Conservation (phyloP, 2,329 filamentous ascomycete genomes). For the Cytospora schulzeri region DNA sequence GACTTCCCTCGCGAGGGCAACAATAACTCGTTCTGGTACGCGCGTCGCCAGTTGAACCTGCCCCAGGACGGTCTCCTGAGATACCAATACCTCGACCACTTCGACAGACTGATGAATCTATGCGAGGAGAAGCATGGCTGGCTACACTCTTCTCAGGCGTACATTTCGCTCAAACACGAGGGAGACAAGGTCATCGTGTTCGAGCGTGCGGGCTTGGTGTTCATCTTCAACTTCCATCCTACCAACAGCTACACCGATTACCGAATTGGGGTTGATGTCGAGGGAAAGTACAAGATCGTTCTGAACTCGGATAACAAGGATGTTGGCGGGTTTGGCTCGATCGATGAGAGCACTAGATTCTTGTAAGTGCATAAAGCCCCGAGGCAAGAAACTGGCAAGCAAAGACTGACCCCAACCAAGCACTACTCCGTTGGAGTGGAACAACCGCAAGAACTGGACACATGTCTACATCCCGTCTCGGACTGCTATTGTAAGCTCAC, state of each 20-base stretch:
- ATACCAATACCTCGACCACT: constrained; percentile 90
- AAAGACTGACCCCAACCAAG: constrained; percentile 3
- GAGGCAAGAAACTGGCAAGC: background rate
- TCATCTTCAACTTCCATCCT: constrained; percentile 95
- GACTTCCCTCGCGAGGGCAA: constrained; percentile 96
- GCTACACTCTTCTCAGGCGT: constrained; percentile 83
- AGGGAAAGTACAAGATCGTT: constrained; percentile 85
- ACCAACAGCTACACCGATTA: constrained; percentile 87
- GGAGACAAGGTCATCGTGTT: constrained; percentile 94
- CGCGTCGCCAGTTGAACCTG: constrained; percentile 89
- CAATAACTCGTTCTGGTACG: constrained; percentile 91
- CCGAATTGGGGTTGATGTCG: constrained; percentile 80
- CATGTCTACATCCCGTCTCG: constrained; percentile 88
- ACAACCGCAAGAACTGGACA: constrained; percentile 83
- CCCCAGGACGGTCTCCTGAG: constrained; percentile 83
- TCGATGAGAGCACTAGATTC: constrained; percentile 80
- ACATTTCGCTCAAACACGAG: constrained; percentile 92
- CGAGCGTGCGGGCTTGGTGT: constrained; percentile 86
- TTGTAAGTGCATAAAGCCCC: constrained; percentile 48
- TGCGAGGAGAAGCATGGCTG: constrained; percentile 89
- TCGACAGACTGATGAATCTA: constrained; percentile 88
- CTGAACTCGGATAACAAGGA: constrained; percentile 77
- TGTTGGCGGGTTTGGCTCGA: constrained; percentile 77
- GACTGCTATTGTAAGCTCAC: constrained; percentile 72
- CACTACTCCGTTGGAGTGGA: constrained; percentile 89